Conservation (phyloP, 257 asterid genomes). For the Sherardia arvensis region DNA sequence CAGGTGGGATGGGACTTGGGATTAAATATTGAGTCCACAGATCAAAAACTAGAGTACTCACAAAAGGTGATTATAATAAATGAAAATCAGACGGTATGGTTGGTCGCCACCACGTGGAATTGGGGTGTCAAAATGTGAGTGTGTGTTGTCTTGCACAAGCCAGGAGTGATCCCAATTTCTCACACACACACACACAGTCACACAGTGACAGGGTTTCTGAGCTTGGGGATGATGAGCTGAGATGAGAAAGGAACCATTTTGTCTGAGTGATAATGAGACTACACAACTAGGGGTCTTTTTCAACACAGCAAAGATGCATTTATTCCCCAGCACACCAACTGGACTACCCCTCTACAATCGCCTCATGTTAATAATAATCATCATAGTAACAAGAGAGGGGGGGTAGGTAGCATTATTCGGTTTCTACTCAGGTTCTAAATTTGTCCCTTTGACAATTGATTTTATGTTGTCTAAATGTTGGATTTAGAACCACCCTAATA, state of each 20-base stretch:
- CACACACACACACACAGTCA: constrained; percentile 13
- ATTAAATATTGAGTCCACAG: constrained; percentile 7
- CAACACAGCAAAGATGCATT: constrained; percentile 46
- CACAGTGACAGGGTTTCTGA: background rate
- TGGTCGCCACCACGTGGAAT: constrained; percentile 33
- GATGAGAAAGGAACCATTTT: constrained; percentile 28
- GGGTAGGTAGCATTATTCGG: constrained; percentile 1
- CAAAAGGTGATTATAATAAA: constrained; percentile 5
- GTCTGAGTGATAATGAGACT: constrained; percentile 24
- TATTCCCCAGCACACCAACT: constrained; percentile 51
- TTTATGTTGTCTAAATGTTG: background rate
- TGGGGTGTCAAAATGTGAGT: constrained; percentile 1
- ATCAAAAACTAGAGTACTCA: too few relatives aligned
- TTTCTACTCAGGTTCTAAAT: background rate
- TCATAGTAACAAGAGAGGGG: constrained; percentile 1
- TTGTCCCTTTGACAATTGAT: background rate
- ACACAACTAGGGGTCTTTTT: constrained; percentile 27
- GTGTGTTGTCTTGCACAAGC: background rate
- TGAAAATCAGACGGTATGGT: constrained; percentile 10
- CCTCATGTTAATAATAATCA: background rate
- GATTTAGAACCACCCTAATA: too few relatives aligned
- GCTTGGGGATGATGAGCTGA: background rate
- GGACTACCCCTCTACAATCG: too few relatives aligned
- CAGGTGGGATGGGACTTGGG: background rate
- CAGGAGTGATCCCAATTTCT: constrained; percentile 1